Conservation (phyloP, 2,329 filamentous ascomycete species). For the Stachybotrys chartarum region DNA sequence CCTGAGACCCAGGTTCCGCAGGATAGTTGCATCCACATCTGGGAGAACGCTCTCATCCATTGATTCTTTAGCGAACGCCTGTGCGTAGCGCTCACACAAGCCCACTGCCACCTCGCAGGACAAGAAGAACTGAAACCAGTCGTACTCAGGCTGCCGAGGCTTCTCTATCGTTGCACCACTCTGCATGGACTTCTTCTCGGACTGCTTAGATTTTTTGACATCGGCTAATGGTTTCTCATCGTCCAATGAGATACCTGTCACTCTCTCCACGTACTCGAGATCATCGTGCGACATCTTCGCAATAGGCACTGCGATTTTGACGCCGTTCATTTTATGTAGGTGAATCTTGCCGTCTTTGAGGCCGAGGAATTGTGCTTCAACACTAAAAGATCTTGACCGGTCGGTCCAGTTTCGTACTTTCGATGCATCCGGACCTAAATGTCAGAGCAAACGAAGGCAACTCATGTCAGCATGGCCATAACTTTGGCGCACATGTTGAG, state of each 20-base stretch:
- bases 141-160: slow-evolving; percentile 66
- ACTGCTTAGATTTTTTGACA: slow-evolving; percentile 52
- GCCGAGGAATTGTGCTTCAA: slow-evolving; percentile 93
- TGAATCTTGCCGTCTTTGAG: slow-evolving; percentile 96
- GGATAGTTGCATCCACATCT: slow-evolving; percentile 75
- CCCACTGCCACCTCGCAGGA: slow-evolving; percentile 86
- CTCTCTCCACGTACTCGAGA: slow-evolving; percentile 85
- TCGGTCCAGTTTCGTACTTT: slow-evolving; percentile 94
- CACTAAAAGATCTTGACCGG: slow-evolving; percentile 89
- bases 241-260: slow-evolving; percentile 82
- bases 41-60: slow-evolving; percentile 93
- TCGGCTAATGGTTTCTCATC: slow-evolving; percentile 92
- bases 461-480: neutral
- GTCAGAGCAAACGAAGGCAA: neutral
- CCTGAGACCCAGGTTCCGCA: slow-evolving; percentile 85
- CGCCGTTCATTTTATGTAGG: slow-evolving; percentile 93
- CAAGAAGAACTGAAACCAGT: slow-evolving; percentile 99
- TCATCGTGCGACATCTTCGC: slow-evolving; percentile 94
- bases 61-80: slow-evolving; percentile 81
- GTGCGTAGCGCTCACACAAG: slow-evolving; percentile 88
- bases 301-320: slow-evolving; percentile 95
- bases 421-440: slow-evolving; percentile 67
- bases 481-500: slow-evolving; percentile 5
- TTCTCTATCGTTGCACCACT: slow-evolving; percentile 58
- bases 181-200: slow-evolving; percentile 20